Evolutionary conservation across 768 basidiomycete genomes (phyloP), one percentile per base, ranked within the genome.

Genomic region (Strobilomyces dryophilus): DNA sequence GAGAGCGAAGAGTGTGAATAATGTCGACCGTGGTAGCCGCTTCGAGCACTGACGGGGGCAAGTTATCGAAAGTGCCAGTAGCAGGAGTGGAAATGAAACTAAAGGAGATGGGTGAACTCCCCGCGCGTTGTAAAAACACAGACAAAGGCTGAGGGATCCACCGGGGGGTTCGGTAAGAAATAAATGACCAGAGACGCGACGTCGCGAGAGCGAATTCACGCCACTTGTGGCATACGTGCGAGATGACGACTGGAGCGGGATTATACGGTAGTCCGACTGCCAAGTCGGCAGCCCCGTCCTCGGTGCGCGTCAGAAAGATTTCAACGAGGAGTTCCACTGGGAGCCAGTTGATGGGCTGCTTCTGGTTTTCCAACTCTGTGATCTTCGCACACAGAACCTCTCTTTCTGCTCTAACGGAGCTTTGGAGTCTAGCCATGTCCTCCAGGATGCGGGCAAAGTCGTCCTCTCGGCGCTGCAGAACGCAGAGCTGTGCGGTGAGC

Each of bases 161-260:
- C 3, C 40, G 45, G 9, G 48, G 40, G 41, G 62, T 66, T 47
- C 63, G 63, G 50, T 66, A 69, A 10, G 61, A 65, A 26, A 79
- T 63, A 31, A 60, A 63, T 8, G 75, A 68, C 81, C 81, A 83
- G 18, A 83, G 69, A 8, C 58, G 50, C 4, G 79, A 70, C 7
- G 74, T 75, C 17, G 63, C 56, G 20, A 82, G 65, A 5, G 74
- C 72, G 27, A 80, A 65, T 27, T 58, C 60, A 15, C 81, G 76
- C 81, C 81, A 83, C 52, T 68, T 69, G 45, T 66, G 71, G 60
- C 75, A 81, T 27, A 80, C 76, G 50, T 80, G 79, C 0, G 79
- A 79, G 50, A 80, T 55, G 42, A 68, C 45, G 31, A 79, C 63
- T 3, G 77, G 69, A 14, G 73, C 65, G 35, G 65, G 58, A 54